Percentiles rank a stretch among this genome's conserved stretches.
phyloP scores from a whole-genome alignment of 176 grass and related monocot species.

The Aechmea fasciata region DNA sequence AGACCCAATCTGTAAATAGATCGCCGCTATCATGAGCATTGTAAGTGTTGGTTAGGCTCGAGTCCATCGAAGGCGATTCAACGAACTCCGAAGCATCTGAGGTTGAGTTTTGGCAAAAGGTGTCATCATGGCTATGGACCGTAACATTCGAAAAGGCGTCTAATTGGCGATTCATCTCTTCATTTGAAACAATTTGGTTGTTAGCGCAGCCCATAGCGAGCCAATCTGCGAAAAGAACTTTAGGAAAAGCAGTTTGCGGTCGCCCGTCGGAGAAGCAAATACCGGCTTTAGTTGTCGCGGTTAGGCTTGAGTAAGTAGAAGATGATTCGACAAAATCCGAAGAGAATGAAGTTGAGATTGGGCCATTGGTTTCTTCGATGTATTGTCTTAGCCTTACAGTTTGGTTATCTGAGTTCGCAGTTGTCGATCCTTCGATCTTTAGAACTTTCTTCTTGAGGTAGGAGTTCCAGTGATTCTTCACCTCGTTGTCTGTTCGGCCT shows the following conservation, averaged over 20 bases:
- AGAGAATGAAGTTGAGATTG: slow-evolving; percentile 33
- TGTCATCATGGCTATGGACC: slow-evolving; percentile 10
- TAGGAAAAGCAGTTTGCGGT: slow-evolving; percentile 44
- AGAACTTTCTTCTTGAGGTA: slow-evolving; percentile 86
- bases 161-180: too few species aligned
- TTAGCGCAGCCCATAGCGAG: slow-evolving; percentile 39
- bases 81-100: slow-evolving; percentile 30
- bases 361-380: slow-evolving; percentile 12
- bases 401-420: slow-evolving; percentile 21
- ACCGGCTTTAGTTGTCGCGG: too few species aligned
- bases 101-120: slow-evolving; percentile 17
- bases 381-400: slow-evolving; percentile 9
- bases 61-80: slow-evolving; percentile 29
- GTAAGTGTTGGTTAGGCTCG: background rate
- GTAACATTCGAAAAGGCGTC: too few species aligned
- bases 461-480: slow-evolving; percentile 99
- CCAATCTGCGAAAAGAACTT: slow-evolving; percentile 90
- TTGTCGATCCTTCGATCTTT: slow-evolving; percentile 22
- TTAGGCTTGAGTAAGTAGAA: slow-evolving; percentile 4
- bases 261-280: slow-evolving; percentile 2
- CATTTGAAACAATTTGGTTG: too few species aligned
- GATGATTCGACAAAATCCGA: slow-evolving; percentile 30
- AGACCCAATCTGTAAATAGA: slow-evolving; percentile 85
- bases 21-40: slow-evolving; percentile 4
- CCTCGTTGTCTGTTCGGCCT: slow-evolving; percentile 91